phyloP scores from a whole-genome alignment of 176 grass and related monocot species.

The Elymus sibiricus region DNA sequence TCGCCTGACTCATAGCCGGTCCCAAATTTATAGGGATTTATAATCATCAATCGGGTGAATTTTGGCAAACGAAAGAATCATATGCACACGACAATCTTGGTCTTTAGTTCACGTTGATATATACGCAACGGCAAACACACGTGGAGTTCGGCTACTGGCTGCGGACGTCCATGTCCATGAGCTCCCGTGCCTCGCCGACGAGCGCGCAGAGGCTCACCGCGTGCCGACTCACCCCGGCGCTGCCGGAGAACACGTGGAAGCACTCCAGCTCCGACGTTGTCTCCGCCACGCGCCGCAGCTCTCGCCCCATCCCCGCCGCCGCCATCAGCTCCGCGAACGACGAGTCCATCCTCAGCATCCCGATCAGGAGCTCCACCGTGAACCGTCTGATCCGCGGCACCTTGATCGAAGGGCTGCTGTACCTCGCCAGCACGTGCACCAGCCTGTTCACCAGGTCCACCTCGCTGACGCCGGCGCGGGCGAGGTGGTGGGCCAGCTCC shows the following conservation, averaged over 20 bases:
- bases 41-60: no score
- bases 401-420: constrained; percentile 44
- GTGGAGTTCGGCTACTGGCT: not conserved
- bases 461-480: not conserved
- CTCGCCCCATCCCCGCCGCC: constrained; percentile 20
- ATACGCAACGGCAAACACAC: constrained; percentile 11
- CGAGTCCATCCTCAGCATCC: constrained; percentile 27
- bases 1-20: no score
- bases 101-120: not conserved
- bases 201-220: constrained; percentile 31
- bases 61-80: no score
- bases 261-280: constrained; percentile 68
- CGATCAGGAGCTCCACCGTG: constrained; percentile 44
- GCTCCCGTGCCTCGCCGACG: constrained; percentile 36
- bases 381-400: constrained; percentile 55
- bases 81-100: not conserved
- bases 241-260: constrained; percentile 77
- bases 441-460: constrained; percentile 21
- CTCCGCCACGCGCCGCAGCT: constrained; percentile 49
- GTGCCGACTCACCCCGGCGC: constrained; percentile 51
- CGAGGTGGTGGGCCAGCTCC: constrained; percentile 24
- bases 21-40: no score
- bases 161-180: not conserved
- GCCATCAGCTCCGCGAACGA: constrained; percentile 21
- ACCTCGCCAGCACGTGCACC: constrained; percentile 26